phyloP scores from a whole-genome alignment of 441 rosid genomes.

The Omphalea diandra region DNA sequence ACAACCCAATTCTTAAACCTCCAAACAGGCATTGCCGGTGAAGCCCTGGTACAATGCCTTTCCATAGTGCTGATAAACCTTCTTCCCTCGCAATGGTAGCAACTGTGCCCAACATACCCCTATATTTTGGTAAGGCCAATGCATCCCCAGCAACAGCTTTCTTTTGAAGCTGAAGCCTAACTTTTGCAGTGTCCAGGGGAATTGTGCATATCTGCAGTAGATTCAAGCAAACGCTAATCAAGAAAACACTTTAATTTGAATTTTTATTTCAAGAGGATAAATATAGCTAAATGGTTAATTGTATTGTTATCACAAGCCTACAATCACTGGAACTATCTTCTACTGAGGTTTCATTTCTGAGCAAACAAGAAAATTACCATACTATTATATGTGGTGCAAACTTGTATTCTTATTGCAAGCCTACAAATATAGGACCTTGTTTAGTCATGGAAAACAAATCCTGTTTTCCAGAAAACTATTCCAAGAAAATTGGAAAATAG shows the following conservation, averaged over 20 bases:
- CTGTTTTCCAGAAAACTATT: too few relatives aligned
- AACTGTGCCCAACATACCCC: conserved; percentile 92
- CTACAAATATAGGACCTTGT: too few relatives aligned
- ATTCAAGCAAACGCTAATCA: too few relatives aligned
- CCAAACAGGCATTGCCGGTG: conserved; percentile 95
- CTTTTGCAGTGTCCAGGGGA: conserved; percentile 99
- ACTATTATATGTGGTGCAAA: too few relatives aligned
- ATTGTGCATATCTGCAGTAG: conserved; percentile 75
- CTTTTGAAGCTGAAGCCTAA: conserved; percentile 98
- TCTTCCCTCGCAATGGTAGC: conserved; percentile 94
- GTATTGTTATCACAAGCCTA: not conserved
- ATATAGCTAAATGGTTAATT: not conserved
- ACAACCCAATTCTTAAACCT: conserved; percentile 92
- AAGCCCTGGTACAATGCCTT: conserved; percentile 94
- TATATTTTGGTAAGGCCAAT: conserved; percentile 65
- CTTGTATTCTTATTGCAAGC: too few relatives aligned
- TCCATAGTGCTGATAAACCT: conserved; percentile 89
- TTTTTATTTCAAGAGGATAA: not conserved
- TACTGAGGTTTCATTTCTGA: not conserved
- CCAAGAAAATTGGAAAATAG: too few relatives aligned
- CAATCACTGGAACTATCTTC: not conserved
- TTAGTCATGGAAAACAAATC: too few relatives aligned
- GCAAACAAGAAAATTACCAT: conserved; percentile 4
- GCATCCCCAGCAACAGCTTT: conserved; percentile 68
- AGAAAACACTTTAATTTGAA: not conserved